Evolutionary conservation across 2,329 filamentous ascomycete genomes (phyloP).

Genomic region (Alternaria gaisen): DNA sequence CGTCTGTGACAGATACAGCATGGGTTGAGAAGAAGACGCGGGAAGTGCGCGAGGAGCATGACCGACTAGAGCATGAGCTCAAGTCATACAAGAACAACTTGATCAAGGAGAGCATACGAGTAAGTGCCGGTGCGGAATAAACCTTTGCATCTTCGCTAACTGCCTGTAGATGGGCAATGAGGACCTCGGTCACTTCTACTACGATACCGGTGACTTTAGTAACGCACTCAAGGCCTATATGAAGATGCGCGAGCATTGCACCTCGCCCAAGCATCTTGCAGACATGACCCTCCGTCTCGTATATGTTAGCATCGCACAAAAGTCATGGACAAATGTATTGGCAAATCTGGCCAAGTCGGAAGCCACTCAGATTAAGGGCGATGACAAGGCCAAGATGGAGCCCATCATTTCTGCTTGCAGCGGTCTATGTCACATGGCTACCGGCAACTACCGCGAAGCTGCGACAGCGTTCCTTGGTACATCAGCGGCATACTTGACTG

Average conservation of each 20-base stretch:
- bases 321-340: conserved; percentile 76
- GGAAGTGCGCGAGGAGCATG: conserved; percentile 73
- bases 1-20: conserved; percentile 71
- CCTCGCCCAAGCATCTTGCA: conserved; percentile 80
- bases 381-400: conserved; percentile 65
- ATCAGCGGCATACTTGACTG: conserved; percentile 59
- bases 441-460: conserved; percentile 69
- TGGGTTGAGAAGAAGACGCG: conserved; percentile 78
- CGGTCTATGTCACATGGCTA: conserved; percentile 69
- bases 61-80: conserved; percentile 82
- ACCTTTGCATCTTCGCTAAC: background rate
- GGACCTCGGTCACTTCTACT: conserved; percentile 85
- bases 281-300: conserved; percentile 84
- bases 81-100: conserved; percentile 96
- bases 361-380: conserved; percentile 62
- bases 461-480: conserved; percentile 74
- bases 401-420: conserved; percentile 72
- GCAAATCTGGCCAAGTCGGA: conserved; percentile 67
- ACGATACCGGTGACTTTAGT: conserved; percentile 76
- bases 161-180: conserved; percentile 86
- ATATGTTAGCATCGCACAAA: conserved; percentile 76
- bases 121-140: conserved; percentile 52
- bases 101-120: conserved; percentile 94
- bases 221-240: conserved; percentile 79
- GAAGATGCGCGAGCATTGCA: conserved; percentile 91